Base-by-base conservation (phyloP, 345 rosid species). In the Syzygium grande region DNA sequence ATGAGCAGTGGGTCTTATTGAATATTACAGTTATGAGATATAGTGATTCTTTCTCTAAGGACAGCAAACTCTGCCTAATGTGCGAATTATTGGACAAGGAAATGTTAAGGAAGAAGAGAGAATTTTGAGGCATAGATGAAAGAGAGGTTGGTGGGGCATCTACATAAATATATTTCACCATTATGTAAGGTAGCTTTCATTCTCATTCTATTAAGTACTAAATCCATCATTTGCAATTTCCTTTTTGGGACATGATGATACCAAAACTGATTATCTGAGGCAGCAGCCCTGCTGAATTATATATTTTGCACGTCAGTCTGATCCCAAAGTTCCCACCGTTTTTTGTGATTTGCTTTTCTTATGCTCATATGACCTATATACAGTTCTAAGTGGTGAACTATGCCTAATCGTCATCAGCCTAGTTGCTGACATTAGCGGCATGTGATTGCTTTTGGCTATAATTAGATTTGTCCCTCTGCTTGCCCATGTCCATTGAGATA, bases 181-280 rank as follows among this genome's bases (percentile, higher is more conserved):
- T 52, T 52, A 14, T 52, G 54, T 52, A 16, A 52, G 14, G 13
- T 12, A 52, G 15, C 53, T 11, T 52, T 13, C 14, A 52, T 52
- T 52, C 14, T 52, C 53, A 52, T 13, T 13, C 17, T 13, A 5
- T 52, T 52, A 11, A 10, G 3, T 52, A 43, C 53, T 52, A 52
- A 11, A 13, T 52, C 2, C 4, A 52, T 43, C 54, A 14, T 52
- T 52, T 13, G 54, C 6, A 52, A 52, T 13, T 52, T 52, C 54
- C 16, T 14, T 52, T 84, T 86, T 92, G 92, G 93, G 94, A 90
- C 87, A 85, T 93, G 95, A 93, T 92, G 95, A 87, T 88, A 88
- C 86, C 53, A 87, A 86, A 84, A 79, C 51, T 4, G 54, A 90
- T 87, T 89, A 58, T 90, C 94, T 86, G 84, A 93, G 91, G 92